A percentile compares a stretch with the other conserved stretches of the same genome.
These are phyloP conservation scores for Sequoiadendron giganteum DNA, from an alignment of 75 land plant genomes.

Conservation along the genomic window DNA sequence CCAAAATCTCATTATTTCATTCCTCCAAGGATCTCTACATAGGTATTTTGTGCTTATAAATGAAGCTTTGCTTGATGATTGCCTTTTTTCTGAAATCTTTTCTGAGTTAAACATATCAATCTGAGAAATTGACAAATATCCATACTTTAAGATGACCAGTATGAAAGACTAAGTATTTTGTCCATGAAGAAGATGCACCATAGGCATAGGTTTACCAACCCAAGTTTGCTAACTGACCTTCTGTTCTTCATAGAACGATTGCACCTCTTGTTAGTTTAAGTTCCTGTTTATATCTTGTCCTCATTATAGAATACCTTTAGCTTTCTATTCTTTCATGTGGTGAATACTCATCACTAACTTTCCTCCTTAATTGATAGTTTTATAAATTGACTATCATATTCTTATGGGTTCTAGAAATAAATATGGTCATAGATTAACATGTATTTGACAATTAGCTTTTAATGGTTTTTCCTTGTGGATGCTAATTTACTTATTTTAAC, in stretches of 20 bases:
- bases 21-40: neutral
- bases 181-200: neutral
- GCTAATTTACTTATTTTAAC: neutral
- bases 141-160: neutral
- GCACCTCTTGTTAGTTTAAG: neutral
- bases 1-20: neutral
- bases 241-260: neutral
- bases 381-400: neutral
- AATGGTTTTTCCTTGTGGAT: neutral
- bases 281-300: neutral
- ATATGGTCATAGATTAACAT: neutral
- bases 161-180: neutral
- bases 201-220: neutral
- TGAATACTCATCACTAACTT: neutral
- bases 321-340: neutral
- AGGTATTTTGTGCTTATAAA: neutral
- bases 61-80: neutral
- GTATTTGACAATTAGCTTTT: neutral
- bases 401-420: neutral
- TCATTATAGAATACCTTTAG: neutral
- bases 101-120: neutral
- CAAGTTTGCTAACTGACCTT: neutral
- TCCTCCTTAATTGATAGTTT: neutral
- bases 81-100: neutral
- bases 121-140: neutral